A percentile compares a stretch with the other conserved stretches of the same genome.
These are phyloP conservation scores for Solanum phureja DNA, from an alignment of 257 asterid genomes.

Conservation along the genomic window DNA sequence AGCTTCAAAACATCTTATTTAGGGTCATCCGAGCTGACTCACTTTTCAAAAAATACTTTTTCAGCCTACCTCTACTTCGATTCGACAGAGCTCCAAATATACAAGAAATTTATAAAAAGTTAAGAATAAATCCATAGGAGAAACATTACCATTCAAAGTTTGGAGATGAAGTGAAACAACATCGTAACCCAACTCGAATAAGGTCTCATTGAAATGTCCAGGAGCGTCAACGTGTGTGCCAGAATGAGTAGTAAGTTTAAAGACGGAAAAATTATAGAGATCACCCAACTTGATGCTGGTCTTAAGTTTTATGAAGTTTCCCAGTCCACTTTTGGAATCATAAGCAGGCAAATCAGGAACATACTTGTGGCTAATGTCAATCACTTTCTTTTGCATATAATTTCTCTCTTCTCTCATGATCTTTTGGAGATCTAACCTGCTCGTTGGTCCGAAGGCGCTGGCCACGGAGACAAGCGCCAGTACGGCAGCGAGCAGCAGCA, in stretches of 20 bases:
- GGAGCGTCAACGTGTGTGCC: conserved; percentile 8
- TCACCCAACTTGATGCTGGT: not conserved
- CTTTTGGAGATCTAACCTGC: not conserved
- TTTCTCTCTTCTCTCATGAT: not conserved
- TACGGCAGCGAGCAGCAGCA: not conserved
- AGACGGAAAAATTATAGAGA: not conserved
- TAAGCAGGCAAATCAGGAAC: not conserved
- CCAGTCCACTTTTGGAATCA: not conserved
- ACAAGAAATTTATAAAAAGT: not conserved
- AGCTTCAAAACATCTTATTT: not conserved
- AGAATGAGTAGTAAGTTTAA: not conserved
- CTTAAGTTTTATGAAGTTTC: not conserved
- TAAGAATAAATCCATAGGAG: not conserved
- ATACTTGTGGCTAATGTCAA: not conserved
- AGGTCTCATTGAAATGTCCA: not conserved
- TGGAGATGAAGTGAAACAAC: conserved; percentile 3
- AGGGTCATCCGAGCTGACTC: not conserved
- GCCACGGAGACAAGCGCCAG: not conserved
- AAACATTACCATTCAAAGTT: conserved; percentile 2
- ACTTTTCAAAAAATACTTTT: too few relatives aligned
- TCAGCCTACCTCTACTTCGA: not conserved
- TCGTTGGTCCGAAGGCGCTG: not conserved
- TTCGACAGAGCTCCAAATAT: not conserved
- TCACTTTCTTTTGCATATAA: not conserved
- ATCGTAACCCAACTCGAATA: not conserved